Percentiles rank a stretch among this genome's conserved stretches.
These are phyloP conservation scores for Knufia fluminis DNA, from an alignment of 2,329 filamentous ascomycete genomes.

Conservation along the genomic window DNA sequence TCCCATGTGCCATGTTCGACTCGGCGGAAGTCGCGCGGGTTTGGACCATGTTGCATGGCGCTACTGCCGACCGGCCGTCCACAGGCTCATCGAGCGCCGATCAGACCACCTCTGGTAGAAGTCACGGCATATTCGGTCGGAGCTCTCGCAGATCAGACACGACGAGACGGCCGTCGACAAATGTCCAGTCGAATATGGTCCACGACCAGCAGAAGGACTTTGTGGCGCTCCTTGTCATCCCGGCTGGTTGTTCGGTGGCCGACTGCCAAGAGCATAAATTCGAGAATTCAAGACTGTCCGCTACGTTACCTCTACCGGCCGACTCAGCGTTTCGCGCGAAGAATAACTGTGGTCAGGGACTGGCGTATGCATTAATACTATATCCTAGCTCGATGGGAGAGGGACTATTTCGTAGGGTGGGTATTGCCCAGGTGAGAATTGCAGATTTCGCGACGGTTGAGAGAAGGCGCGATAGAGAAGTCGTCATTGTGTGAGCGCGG, in stretches of 20 bases:
- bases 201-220: constrained; percentile 7
- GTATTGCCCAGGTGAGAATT: constrained; percentile 6
- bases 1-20: constrained; percentile 9
- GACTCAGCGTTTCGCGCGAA: not conserved
- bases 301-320: not conserved
- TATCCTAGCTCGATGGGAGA: constrained; percentile 10
- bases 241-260: constrained; percentile 1
- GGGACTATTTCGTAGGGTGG: constrained; percentile 3
- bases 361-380: constrained; percentile 9
- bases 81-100: constrained; percentile 6
- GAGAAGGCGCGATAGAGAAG: constrained; percentile 6
- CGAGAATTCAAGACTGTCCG: not conserved
- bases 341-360: constrained; percentile 8
- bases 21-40: constrained; percentile 9
- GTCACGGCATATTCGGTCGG: not conserved
- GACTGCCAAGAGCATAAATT: constrained; percentile 8
- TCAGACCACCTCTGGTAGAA: not conserved
- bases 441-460: constrained; percentile 9
- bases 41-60: constrained; percentile 6
- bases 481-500: constrained; percentile 7
- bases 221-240: constrained; percentile 8
- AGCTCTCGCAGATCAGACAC: not conserved
- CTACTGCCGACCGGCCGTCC: not conserved
- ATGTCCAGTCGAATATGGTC: not conserved
- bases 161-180: not conserved